Percentiles rank a stretch among this genome's conserved stretches.
Conservation (phyloP, 352 stramenopile genomes). For the Phytophthora foliorum region DNA sequence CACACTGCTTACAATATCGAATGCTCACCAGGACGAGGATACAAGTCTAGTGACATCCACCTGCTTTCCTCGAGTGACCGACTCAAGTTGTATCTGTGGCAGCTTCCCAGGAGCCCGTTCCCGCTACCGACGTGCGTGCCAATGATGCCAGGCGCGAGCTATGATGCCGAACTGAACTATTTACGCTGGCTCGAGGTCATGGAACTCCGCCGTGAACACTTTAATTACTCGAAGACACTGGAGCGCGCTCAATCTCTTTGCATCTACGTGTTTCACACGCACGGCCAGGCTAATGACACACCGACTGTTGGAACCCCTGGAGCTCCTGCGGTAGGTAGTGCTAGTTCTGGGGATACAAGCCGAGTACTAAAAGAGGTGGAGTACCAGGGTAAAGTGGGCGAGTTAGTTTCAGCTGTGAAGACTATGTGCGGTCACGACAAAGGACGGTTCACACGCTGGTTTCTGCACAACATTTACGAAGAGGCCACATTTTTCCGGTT, state of each 20-base stretch:
- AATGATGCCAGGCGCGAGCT: slow-evolving; percentile 69
- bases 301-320: slow-evolving; percentile 39
- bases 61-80: slow-evolving; percentile 71
- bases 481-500: slow-evolving; percentile 85
- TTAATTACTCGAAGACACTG: slow-evolving; percentile 81
- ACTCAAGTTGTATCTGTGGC: slow-evolving; percentile 86
- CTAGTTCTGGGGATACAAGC: slow-evolving; percentile 48
- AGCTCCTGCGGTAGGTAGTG: slow-evolving; percentile 19
- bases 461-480: slow-evolving; percentile 87
- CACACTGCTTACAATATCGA: slow-evolving; percentile 90
- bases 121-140: slow-evolving; percentile 73
- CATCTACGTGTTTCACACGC: slow-evolving; percentile 88
- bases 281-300: slow-evolving; percentile 70
- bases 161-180: slow-evolving; percentile 72
- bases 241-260: slow-evolving; percentile 85
- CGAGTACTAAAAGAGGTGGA: slow-evolving; percentile 81
- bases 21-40: slow-evolving; percentile 82
- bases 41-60: slow-evolving; percentile 85
- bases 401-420: slow-evolving; percentile 88
- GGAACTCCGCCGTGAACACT: slow-evolving; percentile 78
- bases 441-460: slow-evolving; percentile 84
- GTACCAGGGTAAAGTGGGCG: slow-evolving; percentile 85
- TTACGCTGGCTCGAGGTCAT: slow-evolving; percentile 87
- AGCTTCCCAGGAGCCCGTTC: slow-evolving; percentile 77
- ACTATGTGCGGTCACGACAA: slow-evolving; percentile 91